Conservation (phyloP, 495 filamentous ascomycete species). For the Podospora sp. region DNA sequence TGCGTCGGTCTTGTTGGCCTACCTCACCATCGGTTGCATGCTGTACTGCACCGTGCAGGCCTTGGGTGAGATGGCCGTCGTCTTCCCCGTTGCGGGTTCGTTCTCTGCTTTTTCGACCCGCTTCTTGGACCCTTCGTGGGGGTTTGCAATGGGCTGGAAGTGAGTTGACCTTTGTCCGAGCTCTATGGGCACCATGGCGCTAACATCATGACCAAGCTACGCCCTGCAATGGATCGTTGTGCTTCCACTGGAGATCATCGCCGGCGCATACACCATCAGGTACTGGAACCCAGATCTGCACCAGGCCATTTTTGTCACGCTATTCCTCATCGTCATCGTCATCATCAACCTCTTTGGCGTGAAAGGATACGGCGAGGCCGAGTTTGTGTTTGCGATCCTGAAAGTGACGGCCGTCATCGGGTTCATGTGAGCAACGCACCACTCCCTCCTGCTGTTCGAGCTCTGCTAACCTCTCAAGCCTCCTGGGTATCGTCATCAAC, state of each 20-base stretch:
- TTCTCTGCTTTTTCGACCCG: conserved; percentile 91
- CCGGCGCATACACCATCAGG: conserved; percentile 83
- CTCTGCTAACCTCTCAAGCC: conserved; percentile 42
- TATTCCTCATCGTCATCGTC: conserved; percentile 77
- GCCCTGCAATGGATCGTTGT: conserved; percentile 92
- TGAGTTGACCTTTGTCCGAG: conserved; percentile 29
- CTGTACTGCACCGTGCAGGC: conserved; percentile 90
- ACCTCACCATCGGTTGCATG: conserved; percentile 81
- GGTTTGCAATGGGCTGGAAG: conserved; percentile 99
- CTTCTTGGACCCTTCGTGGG: conserved; percentile 93
- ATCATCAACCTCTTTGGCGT: conserved; percentile 85
- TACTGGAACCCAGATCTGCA: conserved; percentile 75
- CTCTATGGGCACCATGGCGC: background rate
- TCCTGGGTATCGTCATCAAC: conserved; percentile 79
- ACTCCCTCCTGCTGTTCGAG: background rate
- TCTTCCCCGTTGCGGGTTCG: conserved; percentile 89
- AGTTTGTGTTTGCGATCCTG: conserved; percentile 84
- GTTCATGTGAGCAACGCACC: conserved; percentile 67
- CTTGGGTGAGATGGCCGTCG: conserved; percentile 88
- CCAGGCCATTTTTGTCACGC: conserved; percentile 78
- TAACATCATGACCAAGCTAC: conserved; percentile 57
- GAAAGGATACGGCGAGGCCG: conserved; percentile 86
- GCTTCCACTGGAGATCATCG: conserved; percentile 86
- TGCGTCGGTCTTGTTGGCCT: conserved; percentile 81
- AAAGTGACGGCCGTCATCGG: conserved; percentile 87